These are phyloP conservation scores for Batkoa obscura DNA, from an alignment of 371 early-diverging fungal species.

Conservation along the genomic window DNA sequence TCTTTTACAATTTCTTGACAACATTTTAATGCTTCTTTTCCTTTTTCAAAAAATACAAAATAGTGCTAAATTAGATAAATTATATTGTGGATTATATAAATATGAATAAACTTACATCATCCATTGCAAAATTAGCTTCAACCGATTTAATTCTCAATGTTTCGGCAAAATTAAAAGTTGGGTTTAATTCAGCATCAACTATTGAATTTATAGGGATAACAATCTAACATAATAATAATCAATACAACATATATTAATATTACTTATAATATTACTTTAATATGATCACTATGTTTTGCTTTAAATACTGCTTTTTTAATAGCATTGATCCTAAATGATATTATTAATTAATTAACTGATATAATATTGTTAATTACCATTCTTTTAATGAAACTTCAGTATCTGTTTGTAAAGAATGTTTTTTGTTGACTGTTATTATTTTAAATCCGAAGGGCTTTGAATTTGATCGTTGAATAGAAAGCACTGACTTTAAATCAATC, in stretches of 20 bases:
- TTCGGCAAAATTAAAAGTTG: conserved; percentile 31
- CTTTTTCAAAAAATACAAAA: conserved; percentile 43
- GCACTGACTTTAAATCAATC: conserved; percentile 40
- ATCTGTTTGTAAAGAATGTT: conserved; percentile 30
- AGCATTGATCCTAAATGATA: conserved; percentile 19
- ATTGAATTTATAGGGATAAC: conserved; percentile 32
- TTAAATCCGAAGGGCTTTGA: conserved; percentile 26
- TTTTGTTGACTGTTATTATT: conserved; percentile 27
- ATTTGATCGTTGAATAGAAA: conserved; percentile 24
- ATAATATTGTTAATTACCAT: conserved; percentile 18
- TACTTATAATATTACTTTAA: conserved; percentile 28
- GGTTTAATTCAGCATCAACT: conserved; percentile 32
- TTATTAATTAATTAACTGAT: conserved; percentile 7
- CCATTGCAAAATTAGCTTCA: conserved; percentile 34
- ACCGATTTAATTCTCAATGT: conserved; percentile 35
- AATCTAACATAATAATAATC: conserved; percentile 12
- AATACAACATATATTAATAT: background rate
- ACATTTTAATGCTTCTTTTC: conserved; percentile 16
- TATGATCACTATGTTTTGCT: conserved; percentile 36
- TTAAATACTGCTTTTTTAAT: conserved; percentile 40
- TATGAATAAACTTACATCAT: conserved; percentile 25
- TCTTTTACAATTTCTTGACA: background rate
- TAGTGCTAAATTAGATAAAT: conserved; percentile 32
- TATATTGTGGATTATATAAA: background rate
- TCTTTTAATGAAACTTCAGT: conserved; percentile 24